Base-by-base conservation (phyloP, 495 filamentous ascomycete species). In the Neurospora sp. region DNA sequence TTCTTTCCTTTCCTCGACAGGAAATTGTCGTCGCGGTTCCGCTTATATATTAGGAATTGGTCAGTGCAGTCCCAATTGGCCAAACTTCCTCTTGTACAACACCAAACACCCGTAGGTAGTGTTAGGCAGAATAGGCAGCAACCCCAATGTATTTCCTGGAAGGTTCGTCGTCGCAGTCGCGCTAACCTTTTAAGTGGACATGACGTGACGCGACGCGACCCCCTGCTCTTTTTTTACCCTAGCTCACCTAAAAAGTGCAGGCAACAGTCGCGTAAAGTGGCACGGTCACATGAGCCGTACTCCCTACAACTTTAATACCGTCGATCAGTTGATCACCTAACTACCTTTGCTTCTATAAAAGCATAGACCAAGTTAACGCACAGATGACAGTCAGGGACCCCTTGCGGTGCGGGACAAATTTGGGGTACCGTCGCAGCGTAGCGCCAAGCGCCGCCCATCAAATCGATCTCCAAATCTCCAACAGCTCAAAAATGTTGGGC, bases 221-320 rank as follows among this genome's bases (percentile, higher is more conserved):
- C 76, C 75, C 65, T 78, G 45, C 9, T 53, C 45, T 4, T 53
- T 48, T n/a, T 45, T 40, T 12, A 40, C 1, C 39, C 42, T n/a
- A 44, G n/a, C 44, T 37, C 35, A 37, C 4, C 35, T 37, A 48
- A 59, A 59, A 59, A 59, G 48, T 27, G 27, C 14, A 65, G 12
- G 71, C 17, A 38, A 71, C 35, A 42, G 53, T 75, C 75, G 75
- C 76, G 76, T 75, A 77, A 77, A 76, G 73, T 75, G 73, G 69
- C 68, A 70, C 72, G 42, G 75, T 75, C 75, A 76, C 73, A 72
- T 69, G 73, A 69, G 40, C 68, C 9, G 2, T 8, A 16, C 16
- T 9, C 59, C 12, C 39, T 40, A 40, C 16, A 20, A 20, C 12
- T 37, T 37, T 48, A 68, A 8, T 3, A 27, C 8, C 39, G 3